A percentile compares a stretch with the other conserved stretches of the same genome.
These are phyloP conservation scores for Mucor irregularis DNA, from an alignment of 371 early-diverging fungal genomes.

Conservation along the genomic window DNA sequence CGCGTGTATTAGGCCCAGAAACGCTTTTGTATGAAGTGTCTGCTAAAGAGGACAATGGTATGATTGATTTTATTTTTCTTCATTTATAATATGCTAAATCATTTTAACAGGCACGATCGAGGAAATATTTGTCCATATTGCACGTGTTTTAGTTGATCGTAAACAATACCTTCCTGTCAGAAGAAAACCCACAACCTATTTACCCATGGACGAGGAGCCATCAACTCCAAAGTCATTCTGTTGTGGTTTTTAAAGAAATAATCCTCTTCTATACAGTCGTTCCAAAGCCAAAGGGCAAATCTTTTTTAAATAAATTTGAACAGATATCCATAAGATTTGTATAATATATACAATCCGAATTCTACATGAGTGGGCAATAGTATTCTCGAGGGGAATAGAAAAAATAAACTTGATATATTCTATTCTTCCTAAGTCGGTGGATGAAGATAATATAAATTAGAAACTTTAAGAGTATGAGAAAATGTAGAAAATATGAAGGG, in stretches of 20 bases:
- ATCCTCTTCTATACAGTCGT: too few relatives aligned
- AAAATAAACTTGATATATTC: too few relatives aligned
- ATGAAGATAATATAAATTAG: too few relatives aligned
- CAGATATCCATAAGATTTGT: too few relatives aligned
- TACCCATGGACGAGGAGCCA: slow-evolving; percentile 40
- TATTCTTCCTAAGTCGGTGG: too few relatives aligned
- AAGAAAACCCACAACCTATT: slow-evolving; percentile 30
- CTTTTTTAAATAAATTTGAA: too few relatives aligned
- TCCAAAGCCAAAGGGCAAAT: too few relatives aligned
- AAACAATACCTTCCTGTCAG: slow-evolving; percentile 44
- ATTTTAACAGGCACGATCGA: slow-evolving; percentile 51
- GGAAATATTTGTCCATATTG: slow-evolving; percentile 63
- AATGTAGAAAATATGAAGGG: too few relatives aligned
- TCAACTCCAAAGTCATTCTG: slow-evolving; percentile 35
- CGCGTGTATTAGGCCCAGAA: slow-evolving; percentile 59
- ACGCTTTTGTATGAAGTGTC: slow-evolving; percentile 69
- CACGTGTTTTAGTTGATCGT: slow-evolving; percentile 58
- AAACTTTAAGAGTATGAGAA: too few relatives aligned
- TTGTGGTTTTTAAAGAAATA: slow-evolving; percentile 33
- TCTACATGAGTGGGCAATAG: too few relatives aligned
- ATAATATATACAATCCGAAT: too few relatives aligned
- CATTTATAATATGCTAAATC: background rate
- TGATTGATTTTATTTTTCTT: background rate
- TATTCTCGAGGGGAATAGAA: too few relatives aligned
- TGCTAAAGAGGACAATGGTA: slow-evolving; percentile 74